Conservation (phyloP, 2,329 filamentous ascomycete genomes). For the Arthrobotrys pseudoclavata region DNA sequence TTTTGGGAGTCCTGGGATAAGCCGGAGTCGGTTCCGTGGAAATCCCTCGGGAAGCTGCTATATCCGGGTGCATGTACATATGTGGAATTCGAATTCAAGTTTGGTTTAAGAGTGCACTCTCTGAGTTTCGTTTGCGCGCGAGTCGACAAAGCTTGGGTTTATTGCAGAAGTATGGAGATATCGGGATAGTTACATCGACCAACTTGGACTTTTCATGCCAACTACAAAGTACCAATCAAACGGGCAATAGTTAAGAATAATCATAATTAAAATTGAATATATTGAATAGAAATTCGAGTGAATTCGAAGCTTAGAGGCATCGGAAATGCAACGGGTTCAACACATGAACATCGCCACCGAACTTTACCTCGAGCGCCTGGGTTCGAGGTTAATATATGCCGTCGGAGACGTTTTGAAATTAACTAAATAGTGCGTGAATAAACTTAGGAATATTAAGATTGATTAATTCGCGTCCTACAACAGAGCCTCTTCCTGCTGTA, state of each 20-base stretch:
- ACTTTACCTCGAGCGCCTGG: neutral
- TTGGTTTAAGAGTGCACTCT: neutral
- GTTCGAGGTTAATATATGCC: no score
- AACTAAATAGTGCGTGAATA: no score
- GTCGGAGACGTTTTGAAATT: no score
- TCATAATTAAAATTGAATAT: neutral
- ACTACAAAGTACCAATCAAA: no score
- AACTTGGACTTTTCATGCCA: no score
- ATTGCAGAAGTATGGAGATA: no score
- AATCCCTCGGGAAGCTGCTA: neutral
- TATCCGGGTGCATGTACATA: neutral
- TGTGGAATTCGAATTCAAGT: neutral
- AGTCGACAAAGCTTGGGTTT: neutral
- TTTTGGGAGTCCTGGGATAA: neutral
- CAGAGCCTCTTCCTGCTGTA: neutral
- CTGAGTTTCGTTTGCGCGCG: no score
- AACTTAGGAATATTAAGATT: no score
- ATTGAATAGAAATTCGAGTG: neutral
- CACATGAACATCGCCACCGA: neutral
- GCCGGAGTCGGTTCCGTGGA: neutral
- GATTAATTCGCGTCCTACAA: no score
- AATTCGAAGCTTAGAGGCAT: neutral
- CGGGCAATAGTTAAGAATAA: no score
- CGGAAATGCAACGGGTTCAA: conserved; percentile 16
- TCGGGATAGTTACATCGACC: no score